Conservation (phyloP, 768 basidiomycete genomes). For the Roridomyces roridus region DNA sequence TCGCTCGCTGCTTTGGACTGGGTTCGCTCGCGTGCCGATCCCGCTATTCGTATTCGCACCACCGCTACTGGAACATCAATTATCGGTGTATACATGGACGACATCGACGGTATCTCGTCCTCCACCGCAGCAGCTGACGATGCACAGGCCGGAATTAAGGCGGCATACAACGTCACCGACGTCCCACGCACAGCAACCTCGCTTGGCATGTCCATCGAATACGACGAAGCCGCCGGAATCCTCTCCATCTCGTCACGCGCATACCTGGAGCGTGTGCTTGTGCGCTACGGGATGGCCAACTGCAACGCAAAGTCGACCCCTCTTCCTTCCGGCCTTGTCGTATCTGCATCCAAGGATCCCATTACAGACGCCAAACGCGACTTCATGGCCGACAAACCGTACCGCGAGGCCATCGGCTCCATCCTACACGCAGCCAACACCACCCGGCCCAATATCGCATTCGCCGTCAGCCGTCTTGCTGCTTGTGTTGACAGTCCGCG, state of each 20-base stretch:
- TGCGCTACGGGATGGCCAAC: slow-evolving; percentile 21
- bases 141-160: slow-evolving; percentile 9
- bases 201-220: slow-evolving; percentile 11
- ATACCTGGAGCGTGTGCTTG: slow-evolving; percentile 17
- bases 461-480: slow-evolving; percentile 24
- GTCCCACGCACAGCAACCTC: slow-evolving; percentile 29
- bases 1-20: slow-evolving; percentile 4
- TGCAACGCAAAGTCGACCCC: slow-evolving; percentile 32
- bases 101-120: slow-evolving; percentile 11
- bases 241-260: slow-evolving; percentile 19
- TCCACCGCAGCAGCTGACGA: slow-evolving; percentile 4
- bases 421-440: slow-evolving; percentile 29
- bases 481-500: slow-evolving; percentile 33
- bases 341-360: slow-evolving; percentile 16
- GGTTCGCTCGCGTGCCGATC: slow-evolving; percentile 19
- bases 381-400: slow-evolving; percentile 34
- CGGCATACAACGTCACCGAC: slow-evolving; percentile 26
- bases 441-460: slow-evolving; percentile 34
- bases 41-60: slow-evolving; percentile 7
- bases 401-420: slow-evolving; percentile 28
- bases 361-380: slow-evolving; percentile 2
- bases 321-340: slow-evolving; percentile 21
- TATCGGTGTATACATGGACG: slow-evolving; percentile 12
- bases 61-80: slow-evolving; percentile 5
- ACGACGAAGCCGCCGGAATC: slow-evolving; percentile 20